Percentiles rank a stretch among this genome's conserved stretches.
Conservation (phyloP, 345 rosid genomes). For the Iberis pinnata region DNA sequence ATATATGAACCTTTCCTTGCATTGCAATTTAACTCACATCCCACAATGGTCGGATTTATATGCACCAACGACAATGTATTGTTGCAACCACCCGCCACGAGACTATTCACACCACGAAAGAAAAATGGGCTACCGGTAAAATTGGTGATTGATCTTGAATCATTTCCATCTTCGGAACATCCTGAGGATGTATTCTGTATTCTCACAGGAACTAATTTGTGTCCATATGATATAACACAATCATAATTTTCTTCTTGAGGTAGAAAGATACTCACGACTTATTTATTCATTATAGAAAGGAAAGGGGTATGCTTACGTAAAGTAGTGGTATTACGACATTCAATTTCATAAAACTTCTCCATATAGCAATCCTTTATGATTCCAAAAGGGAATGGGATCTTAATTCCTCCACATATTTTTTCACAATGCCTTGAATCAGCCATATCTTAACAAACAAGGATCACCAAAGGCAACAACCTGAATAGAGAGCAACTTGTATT, state of each 20-base stretch:
- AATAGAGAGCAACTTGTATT: background rate
- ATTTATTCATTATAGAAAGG: background rate
- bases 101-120: constrained; percentile 1
- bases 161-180: background rate
- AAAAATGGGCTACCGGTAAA: background rate
- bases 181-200: background rate
- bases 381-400: constrained; percentile 42
- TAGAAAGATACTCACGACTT: no score
- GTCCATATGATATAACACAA: background rate
- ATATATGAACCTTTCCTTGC: background rate
- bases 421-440: background rate
- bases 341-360: background rate
- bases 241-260: no score
- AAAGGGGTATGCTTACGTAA: background rate
- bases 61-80: background rate
- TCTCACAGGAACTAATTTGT: background rate
- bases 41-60: background rate
- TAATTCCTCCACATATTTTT: constrained; percentile 26
- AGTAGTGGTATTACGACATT: background rate
- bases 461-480: background rate
- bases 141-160: background rate
- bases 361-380: constrained; percentile 16
- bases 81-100: constrained; percentile 32
- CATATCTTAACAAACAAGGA: background rate
- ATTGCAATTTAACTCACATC: constrained; percentile 32